Conservation (phyloP, 73 alveolate species). For the Tetrahymena elliotti region DNA sequence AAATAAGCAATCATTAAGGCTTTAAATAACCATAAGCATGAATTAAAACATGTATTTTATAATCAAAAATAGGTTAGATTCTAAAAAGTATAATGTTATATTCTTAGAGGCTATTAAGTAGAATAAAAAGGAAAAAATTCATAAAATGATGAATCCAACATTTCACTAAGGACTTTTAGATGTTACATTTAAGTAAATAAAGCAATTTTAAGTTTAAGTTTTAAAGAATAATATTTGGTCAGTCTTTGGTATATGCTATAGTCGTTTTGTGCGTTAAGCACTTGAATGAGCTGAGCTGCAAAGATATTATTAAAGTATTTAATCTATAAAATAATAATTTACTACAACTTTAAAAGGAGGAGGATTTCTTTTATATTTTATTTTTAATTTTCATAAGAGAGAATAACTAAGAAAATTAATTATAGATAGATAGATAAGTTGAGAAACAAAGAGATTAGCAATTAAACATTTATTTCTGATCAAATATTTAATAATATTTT, state of each 20-base stretch:
- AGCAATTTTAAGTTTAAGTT: neutral
- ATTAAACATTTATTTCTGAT: neutral
- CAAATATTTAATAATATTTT: neutral
- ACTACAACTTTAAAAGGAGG: neutral
- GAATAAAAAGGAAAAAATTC: neutral
- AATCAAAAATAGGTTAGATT: neutral
- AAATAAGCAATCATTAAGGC: neutral
- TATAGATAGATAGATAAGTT: neutral
- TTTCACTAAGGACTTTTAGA: neutral
- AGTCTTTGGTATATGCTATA: no score
- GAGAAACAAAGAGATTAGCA: neutral
- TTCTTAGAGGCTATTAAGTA: neutral
- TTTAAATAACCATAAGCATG: neutral
- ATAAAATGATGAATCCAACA: neutral
- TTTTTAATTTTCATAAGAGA: neutral
- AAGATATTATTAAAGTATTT: neutral
- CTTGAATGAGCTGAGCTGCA: neutral
- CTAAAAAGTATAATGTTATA: neutral
- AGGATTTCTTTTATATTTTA: no score
- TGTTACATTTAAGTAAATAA: neutral
- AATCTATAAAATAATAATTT: neutral
- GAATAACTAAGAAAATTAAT: neutral
- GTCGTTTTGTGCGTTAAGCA: neutral
- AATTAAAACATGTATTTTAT: neutral
- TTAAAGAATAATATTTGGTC: neutral